phyloP scores from a whole-genome alignment of 2,329 filamentous ascomycete species.

The Paecilomyces dactylethromorphus region DNA sequence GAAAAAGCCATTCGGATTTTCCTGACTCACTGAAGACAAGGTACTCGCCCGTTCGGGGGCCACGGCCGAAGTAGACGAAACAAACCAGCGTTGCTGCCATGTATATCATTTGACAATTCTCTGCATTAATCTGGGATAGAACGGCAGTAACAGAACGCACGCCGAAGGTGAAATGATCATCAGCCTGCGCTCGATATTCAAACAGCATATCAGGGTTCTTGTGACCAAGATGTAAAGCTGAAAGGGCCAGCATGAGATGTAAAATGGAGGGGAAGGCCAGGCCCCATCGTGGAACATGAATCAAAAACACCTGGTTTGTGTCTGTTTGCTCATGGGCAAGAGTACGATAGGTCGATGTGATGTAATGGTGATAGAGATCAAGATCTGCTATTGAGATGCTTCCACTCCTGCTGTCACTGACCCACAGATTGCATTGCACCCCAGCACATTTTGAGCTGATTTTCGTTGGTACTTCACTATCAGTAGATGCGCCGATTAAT shows the following conservation, averaged over 20 bases:
- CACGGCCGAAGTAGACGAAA: slow-evolving; percentile 26
- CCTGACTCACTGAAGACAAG: slow-evolving; percentile 25
- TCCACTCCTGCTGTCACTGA: slow-evolving; percentile 3
- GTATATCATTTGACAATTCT: slow-evolving; percentile 26
- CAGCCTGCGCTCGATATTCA: slow-evolving; percentile 19
- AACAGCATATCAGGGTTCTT: slow-evolving; percentile 11
- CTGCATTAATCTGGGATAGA: slow-evolving; percentile 15
- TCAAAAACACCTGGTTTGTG: slow-evolving; percentile 18
- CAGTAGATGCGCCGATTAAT: background rate
- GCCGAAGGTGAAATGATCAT: slow-evolving; percentile 28
- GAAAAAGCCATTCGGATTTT: slow-evolving; percentile 23
- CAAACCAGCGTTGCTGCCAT: slow-evolving; percentile 24
- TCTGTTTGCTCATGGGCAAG: slow-evolving; percentile 4
- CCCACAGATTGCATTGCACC: slow-evolving; percentile 12
- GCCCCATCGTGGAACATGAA: slow-evolving; percentile 23
- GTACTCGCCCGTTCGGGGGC: slow-evolving; percentile 22
- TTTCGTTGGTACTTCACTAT: slow-evolving; percentile 9
- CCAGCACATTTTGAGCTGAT: slow-evolving; percentile 21
- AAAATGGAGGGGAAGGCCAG: slow-evolving; percentile 24
- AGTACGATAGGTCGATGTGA: slow-evolving; percentile 19
- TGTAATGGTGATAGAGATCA: slow-evolving; percentile 25
- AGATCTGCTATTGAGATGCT: slow-evolving; percentile 22
- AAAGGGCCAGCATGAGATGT: slow-evolving; percentile 25
- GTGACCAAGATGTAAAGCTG: slow-evolving; percentile 20
- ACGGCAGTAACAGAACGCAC: slow-evolving; percentile 24